A percentile compares a stretch with the other conserved stretches of the same genome.
phyloP scores from a whole-genome alignment of 306 rosid genomes.

The Vigna mungo region DNA sequence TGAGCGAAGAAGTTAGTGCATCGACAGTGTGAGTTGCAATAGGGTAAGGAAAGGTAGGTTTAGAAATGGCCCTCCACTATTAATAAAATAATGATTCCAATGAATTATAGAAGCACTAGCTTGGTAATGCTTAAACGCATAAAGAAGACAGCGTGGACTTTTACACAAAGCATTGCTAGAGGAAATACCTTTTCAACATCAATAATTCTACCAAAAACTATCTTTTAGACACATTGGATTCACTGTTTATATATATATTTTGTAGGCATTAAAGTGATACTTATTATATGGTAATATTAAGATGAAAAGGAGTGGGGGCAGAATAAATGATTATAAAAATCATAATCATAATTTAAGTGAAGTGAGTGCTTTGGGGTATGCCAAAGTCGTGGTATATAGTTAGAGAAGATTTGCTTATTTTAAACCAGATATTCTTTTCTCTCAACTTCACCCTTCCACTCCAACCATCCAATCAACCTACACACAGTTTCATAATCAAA shows the following conservation, averaged over 20 bases:
- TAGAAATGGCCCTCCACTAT: conserved; percentile 47
- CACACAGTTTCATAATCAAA: too few relatives aligned
- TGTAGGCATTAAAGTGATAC: not conserved
- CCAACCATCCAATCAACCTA: too few relatives aligned
- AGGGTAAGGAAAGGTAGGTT: conserved; percentile 27
- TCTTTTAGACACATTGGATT: too few relatives aligned
- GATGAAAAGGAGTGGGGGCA: conserved; percentile 49
- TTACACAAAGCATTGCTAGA: conserved; percentile 6
- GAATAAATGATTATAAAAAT: conserved; percentile 5
- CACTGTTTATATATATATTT: too few relatives aligned
- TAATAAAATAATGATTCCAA: conserved; percentile 48
- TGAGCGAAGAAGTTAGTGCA: conserved; percentile 29
- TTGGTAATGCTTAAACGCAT: conserved; percentile 51
- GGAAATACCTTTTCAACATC: not conserved
- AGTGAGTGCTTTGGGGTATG: conserved; percentile 54
- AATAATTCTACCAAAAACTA: too few relatives aligned
- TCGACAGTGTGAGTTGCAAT: conserved; percentile 46
- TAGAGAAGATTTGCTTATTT: too few relatives aligned
- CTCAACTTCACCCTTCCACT: too few relatives aligned
- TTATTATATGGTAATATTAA: not conserved
- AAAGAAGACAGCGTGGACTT: conserved; percentile 44
- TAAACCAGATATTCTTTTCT: too few relatives aligned
- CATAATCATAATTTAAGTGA: conserved; percentile 58
- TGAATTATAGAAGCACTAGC: conserved; percentile 45
- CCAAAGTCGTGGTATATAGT: too few relatives aligned